Evolutionary conservation across 345 rosid genomes (phyloP).

Genomic region (Citrus hindsii): DNA sequence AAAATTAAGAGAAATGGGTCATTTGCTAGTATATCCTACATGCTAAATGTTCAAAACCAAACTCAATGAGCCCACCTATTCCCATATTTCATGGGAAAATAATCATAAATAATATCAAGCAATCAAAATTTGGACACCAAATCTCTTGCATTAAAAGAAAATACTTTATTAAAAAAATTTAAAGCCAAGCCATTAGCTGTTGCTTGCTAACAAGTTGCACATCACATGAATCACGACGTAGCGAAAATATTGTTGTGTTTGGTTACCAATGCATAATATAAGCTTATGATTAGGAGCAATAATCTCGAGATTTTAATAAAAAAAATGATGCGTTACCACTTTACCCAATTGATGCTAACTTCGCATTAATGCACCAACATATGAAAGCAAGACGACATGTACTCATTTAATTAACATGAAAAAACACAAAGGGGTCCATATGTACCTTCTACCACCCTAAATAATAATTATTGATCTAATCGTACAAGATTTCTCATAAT

Average conservation of each 20-base stretch:
- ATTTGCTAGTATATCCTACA: no score
- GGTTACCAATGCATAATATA: background rate
- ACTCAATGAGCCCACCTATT: background rate
- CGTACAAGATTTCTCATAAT: background rate
- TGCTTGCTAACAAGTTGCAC: background rate
- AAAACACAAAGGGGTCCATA: background rate
- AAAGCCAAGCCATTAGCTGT: background rate
- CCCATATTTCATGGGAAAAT: background rate
- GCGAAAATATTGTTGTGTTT: background rate
- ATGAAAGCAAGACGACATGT: no score
- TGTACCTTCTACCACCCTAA: background rate
- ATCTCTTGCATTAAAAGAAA: background rate
- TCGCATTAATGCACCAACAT: background rate
- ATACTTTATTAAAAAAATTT: background rate
- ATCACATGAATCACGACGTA: slow-evolving; percentile 9
- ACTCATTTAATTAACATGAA: no score
- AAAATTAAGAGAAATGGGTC: no score
- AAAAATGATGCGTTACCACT: background rate
- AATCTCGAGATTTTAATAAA: background rate
- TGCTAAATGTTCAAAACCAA: background rate
- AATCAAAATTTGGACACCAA: background rate
- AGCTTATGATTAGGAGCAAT: background rate
- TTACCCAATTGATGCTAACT: background rate
- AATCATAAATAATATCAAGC: background rate
- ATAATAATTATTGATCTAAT: no score